A percentile compares a stretch with the other conserved stretches of the same genome.
Conservation (phyloP, 768 basidiomycete genomes). For the Lanmaoa pseudosensibilis region DNA sequence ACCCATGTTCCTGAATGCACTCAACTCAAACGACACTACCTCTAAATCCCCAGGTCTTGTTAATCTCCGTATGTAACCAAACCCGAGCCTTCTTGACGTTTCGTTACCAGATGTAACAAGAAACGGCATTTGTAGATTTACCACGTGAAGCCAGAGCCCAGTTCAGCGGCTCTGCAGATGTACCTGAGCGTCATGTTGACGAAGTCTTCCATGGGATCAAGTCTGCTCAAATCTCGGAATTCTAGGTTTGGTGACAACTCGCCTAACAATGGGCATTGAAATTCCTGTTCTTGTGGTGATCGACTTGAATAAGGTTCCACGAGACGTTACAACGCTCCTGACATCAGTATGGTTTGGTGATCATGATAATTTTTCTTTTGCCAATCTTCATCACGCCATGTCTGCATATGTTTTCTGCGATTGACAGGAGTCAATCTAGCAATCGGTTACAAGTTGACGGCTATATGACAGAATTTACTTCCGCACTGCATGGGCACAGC, state of each 20-base stretch:
- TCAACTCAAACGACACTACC: background rate
- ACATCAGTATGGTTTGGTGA: background rate
- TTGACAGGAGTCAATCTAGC: background rate
- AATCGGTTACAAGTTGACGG: conserved; percentile 11
- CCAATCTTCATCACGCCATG: background rate
- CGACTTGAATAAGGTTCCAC: background rate
- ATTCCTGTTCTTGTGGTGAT: background rate
- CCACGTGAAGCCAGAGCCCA: background rate
- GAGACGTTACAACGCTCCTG: background rate
- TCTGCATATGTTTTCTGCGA: background rate
- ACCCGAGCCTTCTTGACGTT: background rate
- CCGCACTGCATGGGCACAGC: background rate
- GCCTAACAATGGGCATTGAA: background rate
- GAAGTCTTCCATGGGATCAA: background rate
- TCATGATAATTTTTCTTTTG: background rate
- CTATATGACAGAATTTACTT: background rate
- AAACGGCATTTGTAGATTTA: background rate
- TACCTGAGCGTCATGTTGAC: background rate
- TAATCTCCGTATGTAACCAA: conserved; percentile 7
- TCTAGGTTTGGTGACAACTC: background rate
- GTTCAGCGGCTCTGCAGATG: background rate
- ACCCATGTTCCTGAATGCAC: background rate
- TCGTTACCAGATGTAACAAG: background rate
- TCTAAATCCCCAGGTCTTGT: background rate
- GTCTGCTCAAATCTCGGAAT: background rate